Percentiles rank a stretch among this genome's conserved stretches.
Evolutionary conservation across 1,284 basidiomycete genomes (phyloP).

Genomic region (Sanguinoderma infundibulare): DNA sequence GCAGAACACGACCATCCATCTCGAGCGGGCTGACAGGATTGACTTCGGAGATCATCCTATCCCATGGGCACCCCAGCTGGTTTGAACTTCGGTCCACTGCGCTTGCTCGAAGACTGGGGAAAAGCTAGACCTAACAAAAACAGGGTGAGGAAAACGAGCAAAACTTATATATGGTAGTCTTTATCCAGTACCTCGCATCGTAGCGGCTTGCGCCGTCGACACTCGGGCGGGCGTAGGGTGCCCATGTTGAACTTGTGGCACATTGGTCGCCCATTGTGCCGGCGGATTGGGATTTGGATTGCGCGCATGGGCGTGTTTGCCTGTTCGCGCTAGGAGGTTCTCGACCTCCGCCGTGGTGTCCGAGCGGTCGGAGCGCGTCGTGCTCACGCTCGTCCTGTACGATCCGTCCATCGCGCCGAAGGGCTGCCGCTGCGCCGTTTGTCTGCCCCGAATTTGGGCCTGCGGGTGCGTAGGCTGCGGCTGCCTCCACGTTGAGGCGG

Average conservation of each 20-base stretch:
- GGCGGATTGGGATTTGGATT: slow-evolving; percentile 1
- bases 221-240: slow-evolving; percentile 2
- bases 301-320: slow-evolving; percentile 20
- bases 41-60: background rate
- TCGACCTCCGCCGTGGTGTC: slow-evolving; percentile 74
- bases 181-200: slow-evolving; percentile 3
- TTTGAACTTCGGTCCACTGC: slow-evolving; percentile 33
- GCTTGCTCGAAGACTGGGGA: slow-evolving; percentile 27
- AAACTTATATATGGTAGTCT: too few relatives aligned
- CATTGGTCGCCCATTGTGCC: slow-evolving; percentile 15
- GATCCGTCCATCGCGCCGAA: slow-evolving; percentile 47
- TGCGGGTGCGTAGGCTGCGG: slow-evolving; percentile 29
- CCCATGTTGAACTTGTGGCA: background rate
- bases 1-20: background rate
- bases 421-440: slow-evolving; percentile 49
- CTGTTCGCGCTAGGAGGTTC: slow-evolving; percentile 49
- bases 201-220: slow-evolving; percentile 6
- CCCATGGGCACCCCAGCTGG: slow-evolving; percentile 29
- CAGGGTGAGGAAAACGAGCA: background rate
- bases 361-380: slow-evolving; percentile 59
- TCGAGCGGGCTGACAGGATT: background rate
- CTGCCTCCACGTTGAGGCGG: slow-evolving; percentile 32
- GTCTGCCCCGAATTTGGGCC: slow-evolving; percentile 13
- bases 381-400: slow-evolving; percentile 45
- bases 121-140: slow-evolving; percentile 15